Evolutionary conservation across 2,329 filamentous ascomycete genomes (phyloP).

Genomic region (Pseudocercospora vitis): DNA sequence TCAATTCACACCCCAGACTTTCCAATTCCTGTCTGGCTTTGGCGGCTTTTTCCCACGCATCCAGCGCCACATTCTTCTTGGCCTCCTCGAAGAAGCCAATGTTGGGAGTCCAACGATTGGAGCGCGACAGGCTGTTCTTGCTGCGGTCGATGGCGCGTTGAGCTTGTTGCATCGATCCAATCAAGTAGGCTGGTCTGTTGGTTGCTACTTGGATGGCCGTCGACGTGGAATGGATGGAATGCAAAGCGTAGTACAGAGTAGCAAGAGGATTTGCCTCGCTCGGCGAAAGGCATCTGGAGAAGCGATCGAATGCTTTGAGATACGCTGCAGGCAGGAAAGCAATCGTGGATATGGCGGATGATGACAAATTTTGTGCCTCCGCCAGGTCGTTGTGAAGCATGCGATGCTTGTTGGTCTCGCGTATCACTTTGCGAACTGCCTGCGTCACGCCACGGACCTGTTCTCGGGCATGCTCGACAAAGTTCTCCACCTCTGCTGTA

Average conservation of each 20-base stretch:
- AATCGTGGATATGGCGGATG: slow-evolving; percentile 53
- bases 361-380: slow-evolving; percentile 62
- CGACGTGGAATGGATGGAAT: slow-evolving; percentile 80
- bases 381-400: slow-evolving; percentile 66
- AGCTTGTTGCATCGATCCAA: slow-evolving; percentile 70
- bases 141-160: slow-evolving; percentile 77
- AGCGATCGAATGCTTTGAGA: slow-evolving; percentile 69
- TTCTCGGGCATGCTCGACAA: slow-evolving; percentile 86
- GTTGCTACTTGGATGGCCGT: slow-evolving; percentile 78
- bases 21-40: slow-evolving; percentile 69
- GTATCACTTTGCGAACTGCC: slow-evolving; percentile 77
- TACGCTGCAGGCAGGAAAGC: slow-evolving; percentile 69
- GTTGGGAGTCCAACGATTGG: slow-evolving; percentile 72
- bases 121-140: slow-evolving; percentile 70
- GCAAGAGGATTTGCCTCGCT: slow-evolving; percentile 72
- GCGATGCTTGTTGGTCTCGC: slow-evolving; percentile 72
- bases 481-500: slow-evolving; percentile 80
- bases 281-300: slow-evolving; percentile 64
- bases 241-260: slow-evolving; percentile 71
- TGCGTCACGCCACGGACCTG: slow-evolving; percentile 83
- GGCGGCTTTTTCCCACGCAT: slow-evolving; percentile 76
- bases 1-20: slow-evolving; percentile 74
- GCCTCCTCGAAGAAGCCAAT: slow-evolving; percentile 76
- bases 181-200: slow-evolving; percentile 73
- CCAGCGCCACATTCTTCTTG: slow-evolving; percentile 75